Percentiles rank a stretch among this genome's conserved stretches.
phyloP scores from a whole-genome alignment of 768 basidiomycete genomes.

The Lactarius hatsudake region DNA sequence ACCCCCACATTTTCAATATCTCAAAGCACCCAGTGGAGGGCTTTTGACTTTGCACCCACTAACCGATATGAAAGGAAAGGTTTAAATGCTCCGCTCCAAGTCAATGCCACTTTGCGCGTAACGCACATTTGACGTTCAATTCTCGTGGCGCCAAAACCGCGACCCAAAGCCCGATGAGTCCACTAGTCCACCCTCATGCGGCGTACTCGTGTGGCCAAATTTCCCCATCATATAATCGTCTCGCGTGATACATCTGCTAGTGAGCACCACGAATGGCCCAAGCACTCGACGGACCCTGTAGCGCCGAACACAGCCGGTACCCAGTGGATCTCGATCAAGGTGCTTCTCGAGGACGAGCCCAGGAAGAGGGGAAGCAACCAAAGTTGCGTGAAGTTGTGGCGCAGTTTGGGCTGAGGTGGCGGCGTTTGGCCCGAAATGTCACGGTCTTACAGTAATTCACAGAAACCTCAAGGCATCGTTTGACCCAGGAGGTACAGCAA shows the following conservation, averaged over 20 bases:
- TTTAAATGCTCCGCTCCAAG: neutral
- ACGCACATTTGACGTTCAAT: neutral
- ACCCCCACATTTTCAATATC: too few species aligned
- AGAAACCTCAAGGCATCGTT: neutral
- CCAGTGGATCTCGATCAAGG: too few species aligned
- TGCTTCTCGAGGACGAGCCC: neutral
- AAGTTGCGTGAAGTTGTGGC: neutral
- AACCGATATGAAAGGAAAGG: too few species aligned
- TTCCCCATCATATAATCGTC: neutral
- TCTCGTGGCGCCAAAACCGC: neutral
- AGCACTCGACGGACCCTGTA: slow-evolving; percentile 41
- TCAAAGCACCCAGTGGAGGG: neutral
- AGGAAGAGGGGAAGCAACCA: neutral
- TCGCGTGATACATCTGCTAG: neutral
- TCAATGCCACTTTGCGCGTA: neutral
- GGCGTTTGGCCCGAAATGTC: neutral
- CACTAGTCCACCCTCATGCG: neutral
- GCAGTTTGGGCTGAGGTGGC: neutral
- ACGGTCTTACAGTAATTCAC: too few species aligned
- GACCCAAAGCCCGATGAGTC: too few species aligned
- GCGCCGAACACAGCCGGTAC: slow-evolving; percentile 55
- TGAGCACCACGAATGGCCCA: slow-evolving; percentile 17
- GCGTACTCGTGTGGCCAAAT: neutral
- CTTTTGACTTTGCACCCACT: neutral
- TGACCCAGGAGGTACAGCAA: neutral